Base-by-base conservation (phyloP, 2,329 filamentous ascomycete species). In the Apiospora hydei region DNA sequence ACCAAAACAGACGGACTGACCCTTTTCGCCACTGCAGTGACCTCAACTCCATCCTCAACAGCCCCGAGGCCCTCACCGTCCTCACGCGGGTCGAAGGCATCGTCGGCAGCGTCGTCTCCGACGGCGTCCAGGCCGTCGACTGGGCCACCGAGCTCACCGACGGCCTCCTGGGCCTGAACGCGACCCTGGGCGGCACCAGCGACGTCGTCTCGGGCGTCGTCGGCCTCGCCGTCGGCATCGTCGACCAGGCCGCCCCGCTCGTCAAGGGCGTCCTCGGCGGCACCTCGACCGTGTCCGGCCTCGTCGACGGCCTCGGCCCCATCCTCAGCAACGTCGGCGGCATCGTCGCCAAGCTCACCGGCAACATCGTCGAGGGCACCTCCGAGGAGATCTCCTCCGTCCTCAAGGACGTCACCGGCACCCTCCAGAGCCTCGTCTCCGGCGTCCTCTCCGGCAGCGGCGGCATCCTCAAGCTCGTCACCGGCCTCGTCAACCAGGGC, bases 311-410 rank as follows among this genome's bases (percentile, higher is more conserved):
- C 21, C 26, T 71, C 64, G 24, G 30, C 64, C 51, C 24, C n/a
- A 43, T 71, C 46, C 70, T 71, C n/a, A 64, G 64, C 34, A 67
- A 71, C 46, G 30, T 71, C 64, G 70, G 49, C 24, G 13, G n/a
- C 26, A 66, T 67, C 64, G 46, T 71, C 10, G 24, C 38, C 46
- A 71, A 67, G 46, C 43, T 71, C 30, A 53, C 47, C 30, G 64
- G 61, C 41, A 66, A 38, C 38, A 49, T 67, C n/a, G 61, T 51
- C 11, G 64, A 43, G 34, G 61, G 70, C 66, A 69, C 66, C n/a
- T n/a, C 43, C 21, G 70, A 66, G 34, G 43, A 38, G 26, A 57
- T 43, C 66, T 51, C 44, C 21, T 24, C 43, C 70, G 46, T 46
- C 47, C 44, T 69, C 47, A 69, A 47, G n/a, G 13, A 44, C 34